phyloP scores from a whole-genome alignment of 129 eudicot species.

The Centella asiatica region DNA sequence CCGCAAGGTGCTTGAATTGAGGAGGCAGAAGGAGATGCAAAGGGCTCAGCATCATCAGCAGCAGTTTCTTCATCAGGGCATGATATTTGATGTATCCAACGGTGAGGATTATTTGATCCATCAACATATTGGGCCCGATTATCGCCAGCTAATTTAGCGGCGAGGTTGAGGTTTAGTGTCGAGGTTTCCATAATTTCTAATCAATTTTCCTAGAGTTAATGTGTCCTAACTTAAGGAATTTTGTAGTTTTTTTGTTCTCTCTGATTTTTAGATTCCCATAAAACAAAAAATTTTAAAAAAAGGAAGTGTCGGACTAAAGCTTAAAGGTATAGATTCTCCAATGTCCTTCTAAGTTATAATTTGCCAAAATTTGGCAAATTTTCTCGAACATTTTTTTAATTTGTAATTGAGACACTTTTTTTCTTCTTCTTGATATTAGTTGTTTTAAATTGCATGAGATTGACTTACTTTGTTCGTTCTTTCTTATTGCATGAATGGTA shows the following conservation, averaged over 20 bases:
- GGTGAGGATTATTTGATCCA: constrained; percentile 76
- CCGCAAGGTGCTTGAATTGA: constrained; percentile 8
- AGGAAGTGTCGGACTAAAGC: constrained; percentile 9
- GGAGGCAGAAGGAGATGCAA: constrained; percentile 12
- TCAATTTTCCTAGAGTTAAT: constrained; percentile 22
- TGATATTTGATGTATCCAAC: constrained; percentile 58
- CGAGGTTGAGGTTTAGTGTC: constrained; percentile 1
- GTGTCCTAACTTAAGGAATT: constrained; percentile 23
- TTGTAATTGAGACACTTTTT: background rate
- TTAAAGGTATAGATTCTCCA: constrained; percentile 17
- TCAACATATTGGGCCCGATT: constrained; percentile 70
- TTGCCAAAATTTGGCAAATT: constrained; percentile 22
- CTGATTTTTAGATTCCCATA: background rate
- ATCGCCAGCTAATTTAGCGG: constrained; percentile 10
- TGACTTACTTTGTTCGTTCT: too few relatives aligned
- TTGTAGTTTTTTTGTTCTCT: constrained; percentile 17
- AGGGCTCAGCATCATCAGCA: constrained; percentile 4
- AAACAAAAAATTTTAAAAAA: constrained; percentile 2
- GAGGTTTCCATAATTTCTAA: background rate
- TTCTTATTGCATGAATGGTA: too few relatives aligned
- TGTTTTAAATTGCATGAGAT: background rate
- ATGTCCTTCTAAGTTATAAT: constrained; percentile 7
- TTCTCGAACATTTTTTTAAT: background rate
- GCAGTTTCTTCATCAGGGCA: constrained; percentile 37
- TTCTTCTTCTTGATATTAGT: background rate